These are phyloP conservation scores for Macrophomina phaseolina DNA, from an alignment of 2,329 filamentous ascomycete species.

Conservation along the genomic window DNA sequence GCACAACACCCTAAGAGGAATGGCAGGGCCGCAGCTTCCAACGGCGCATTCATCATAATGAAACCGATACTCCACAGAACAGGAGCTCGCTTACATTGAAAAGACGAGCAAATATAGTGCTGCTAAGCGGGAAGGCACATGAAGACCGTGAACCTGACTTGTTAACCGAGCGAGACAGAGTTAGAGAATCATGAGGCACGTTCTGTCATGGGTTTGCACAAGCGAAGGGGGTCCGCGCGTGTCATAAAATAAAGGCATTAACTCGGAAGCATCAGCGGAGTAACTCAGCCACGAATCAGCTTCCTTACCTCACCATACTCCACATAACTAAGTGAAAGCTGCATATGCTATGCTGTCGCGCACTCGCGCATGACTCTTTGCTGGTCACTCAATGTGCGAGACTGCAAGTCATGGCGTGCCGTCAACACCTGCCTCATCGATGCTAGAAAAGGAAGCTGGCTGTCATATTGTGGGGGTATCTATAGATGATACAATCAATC, in stretches of 20 bases:
- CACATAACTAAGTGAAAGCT: background rate
- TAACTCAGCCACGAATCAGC: conserved; percentile 4
- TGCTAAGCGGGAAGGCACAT: too few species aligned
- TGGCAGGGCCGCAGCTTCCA: conserved; percentile 1
- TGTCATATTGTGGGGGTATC: background rate
- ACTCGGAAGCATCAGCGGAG: background rate
- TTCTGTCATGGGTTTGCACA: background rate
- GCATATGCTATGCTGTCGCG: conserved; percentile 5
- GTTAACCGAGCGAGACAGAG: background rate
- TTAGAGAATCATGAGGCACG: background rate
- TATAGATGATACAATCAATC: background rate
- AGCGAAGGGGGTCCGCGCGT: background rate
- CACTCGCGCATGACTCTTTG: background rate
- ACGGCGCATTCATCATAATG: conserved; percentile 11
- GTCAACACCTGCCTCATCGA: background rate
- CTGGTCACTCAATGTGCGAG: background rate
- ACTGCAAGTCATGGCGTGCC: background rate
- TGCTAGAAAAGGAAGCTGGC: background rate
- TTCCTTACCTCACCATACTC: background rate
- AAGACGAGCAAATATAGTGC: conserved; percentile 2
- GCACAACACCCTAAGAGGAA: background rate
- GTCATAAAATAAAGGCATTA: conserved; percentile 1
- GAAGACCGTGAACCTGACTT: background rate
- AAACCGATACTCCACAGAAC: conserved; percentile 1
- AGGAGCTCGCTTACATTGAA: background rate